Base-by-base conservation (phyloP, 257 asterid species). In the Avicennia marina region DNA sequence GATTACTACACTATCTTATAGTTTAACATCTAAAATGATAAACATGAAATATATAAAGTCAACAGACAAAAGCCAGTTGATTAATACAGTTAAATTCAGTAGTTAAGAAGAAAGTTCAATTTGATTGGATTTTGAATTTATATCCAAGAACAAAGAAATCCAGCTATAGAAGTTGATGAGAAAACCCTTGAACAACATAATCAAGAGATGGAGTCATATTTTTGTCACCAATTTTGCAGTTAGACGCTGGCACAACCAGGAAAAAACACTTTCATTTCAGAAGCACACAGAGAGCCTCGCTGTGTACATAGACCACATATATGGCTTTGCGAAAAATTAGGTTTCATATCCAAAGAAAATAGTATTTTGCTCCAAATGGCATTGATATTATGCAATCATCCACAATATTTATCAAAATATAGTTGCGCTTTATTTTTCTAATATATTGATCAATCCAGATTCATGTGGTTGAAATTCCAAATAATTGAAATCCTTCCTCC, bases 1-100 rank as follows among this genome's bases (percentile, higher is more conserved):
- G 55, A 22, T 16, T 47, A 12, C 16, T 56, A 41, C 53, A 36
- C 17, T 7, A 12, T 18, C 52, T 41, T 39, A 20, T 55, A 26
- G 11, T 29, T 22, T 51, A 42, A 32, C 53, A 54, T 55, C 41
- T 24, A 53, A 25, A 40, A 17, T 27, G 31, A 31, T 48, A 62
- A 32, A 62, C 47, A 9, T n/a, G 4, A 41, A 0, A 29, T 29
- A 29, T 29, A 4, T 29, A 29, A 4, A n/a, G n/a, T n/a, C n/a
- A n/a, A n/a, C n/a, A n/a, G n/a, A n/a, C n/a, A n/a, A n/a, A n/a
- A n/a, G n/a, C n/a, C n/a, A n/a, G n/a, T n/a, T n/a, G n/a, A n/a
- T n/a, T n/a, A n/a, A n/a, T n/a, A n/a, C n/a, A n/a, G n/a, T n/a
- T n/a, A n/a, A n/a, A n/a, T n/a, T n/a, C n/a, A n/a, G n/a, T n/a